Evolutionary conservation across 2,329 filamentous ascomycete species (phyloP).

Genomic region (Westerdykella sp.): DNA sequence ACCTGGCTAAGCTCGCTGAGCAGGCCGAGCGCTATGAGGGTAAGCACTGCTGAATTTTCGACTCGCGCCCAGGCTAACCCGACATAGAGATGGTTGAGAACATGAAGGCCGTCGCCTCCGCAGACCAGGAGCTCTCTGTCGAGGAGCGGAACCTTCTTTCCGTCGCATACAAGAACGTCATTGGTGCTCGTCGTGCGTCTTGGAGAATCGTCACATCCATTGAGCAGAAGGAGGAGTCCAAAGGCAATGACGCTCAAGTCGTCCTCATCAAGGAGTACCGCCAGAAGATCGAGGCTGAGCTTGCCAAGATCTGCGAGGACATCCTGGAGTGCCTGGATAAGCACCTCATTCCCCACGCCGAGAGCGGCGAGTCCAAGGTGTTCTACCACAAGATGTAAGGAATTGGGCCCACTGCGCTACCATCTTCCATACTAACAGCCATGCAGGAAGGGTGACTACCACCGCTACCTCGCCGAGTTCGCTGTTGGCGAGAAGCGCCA

Average conservation of each 20-base stretch:
- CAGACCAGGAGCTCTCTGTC: constrained; percentile 60
- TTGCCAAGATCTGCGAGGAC: constrained; percentile 96
- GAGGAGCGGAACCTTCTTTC: constrained; percentile 97
- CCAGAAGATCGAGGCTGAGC: constrained; percentile 94
- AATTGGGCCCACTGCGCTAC: neutral
- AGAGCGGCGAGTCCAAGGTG: constrained; percentile 96
- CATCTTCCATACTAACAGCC: neutral
- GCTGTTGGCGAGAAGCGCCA: constrained; percentile 92
- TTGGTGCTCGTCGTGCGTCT: constrained; percentile 90
- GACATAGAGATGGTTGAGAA: constrained; percentile 94
- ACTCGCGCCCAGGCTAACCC: constrained; percentile 11
- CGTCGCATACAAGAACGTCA: constrained; percentile 99
- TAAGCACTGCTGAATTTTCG: constrained; percentile 37
- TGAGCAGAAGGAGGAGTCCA: constrained; percentile 99
- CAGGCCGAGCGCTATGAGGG: constrained; percentile 99
- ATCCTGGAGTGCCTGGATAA: constrained; percentile 92
- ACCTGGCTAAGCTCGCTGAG: constrained; percentile 99
- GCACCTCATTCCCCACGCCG: constrained; percentile 88
- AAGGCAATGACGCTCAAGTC: constrained; percentile 91
- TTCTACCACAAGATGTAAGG: constrained; percentile 99
- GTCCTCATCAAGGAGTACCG: constrained; percentile 95
- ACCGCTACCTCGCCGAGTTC: constrained; percentile 97
- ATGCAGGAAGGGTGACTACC: constrained; percentile 95
- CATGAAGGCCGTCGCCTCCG: constrained; percentile 97
- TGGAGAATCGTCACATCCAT: constrained; percentile 99